phyloP scores from a whole-genome alignment of 2,329 filamentous ascomycete species.

The Neopestalotiopsis clavispora region DNA sequence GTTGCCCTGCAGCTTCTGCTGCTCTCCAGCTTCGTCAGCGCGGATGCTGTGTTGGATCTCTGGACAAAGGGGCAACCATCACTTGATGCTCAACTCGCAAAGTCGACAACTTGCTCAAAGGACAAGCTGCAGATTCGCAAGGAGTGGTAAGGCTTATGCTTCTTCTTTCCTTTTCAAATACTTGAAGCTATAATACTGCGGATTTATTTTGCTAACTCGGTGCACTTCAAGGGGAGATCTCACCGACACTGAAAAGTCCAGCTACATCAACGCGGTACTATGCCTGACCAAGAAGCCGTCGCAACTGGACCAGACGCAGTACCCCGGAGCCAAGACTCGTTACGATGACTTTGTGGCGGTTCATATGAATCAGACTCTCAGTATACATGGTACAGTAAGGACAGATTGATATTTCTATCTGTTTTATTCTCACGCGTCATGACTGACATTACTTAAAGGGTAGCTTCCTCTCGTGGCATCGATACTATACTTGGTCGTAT shows the following conservation, averaged over 20 bases:
- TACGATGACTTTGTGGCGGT: conserved; percentile 34
- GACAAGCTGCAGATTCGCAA: conserved; percentile 29
- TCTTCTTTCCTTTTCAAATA: not conserved
- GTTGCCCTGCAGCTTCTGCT: conserved; percentile 19
- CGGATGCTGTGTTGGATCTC: conserved; percentile 30
- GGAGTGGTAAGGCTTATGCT: conserved; percentile 26
- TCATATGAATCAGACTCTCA: conserved; percentile 28
- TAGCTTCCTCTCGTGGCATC: conserved; percentile 30
- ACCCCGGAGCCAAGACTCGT: conserved; percentile 28
- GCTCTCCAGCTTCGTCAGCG: conserved; percentile 20
- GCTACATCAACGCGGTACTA: conserved; percentile 28
- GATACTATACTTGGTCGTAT: conserved; percentile 27
- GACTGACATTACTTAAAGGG: conserved; percentile 19
- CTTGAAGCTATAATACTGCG: not conserved
- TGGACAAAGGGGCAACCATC: conserved; percentile 28
- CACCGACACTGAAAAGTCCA: conserved; percentile 20
- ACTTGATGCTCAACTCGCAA: conserved; percentile 28
- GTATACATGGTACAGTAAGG: conserved; percentile 27
- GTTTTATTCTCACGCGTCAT: not conserved
- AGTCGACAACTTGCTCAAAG: conserved; percentile 28
- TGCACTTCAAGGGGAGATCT: conserved; percentile 22
- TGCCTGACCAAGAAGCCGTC: conserved; percentile 26
- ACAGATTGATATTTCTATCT: not conserved
- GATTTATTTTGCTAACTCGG: not conserved
- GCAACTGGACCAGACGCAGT: conserved; percentile 19